phyloP scores from a whole-genome alignment of 257 asterid genomes.

The Eustoma russellianum region DNA sequence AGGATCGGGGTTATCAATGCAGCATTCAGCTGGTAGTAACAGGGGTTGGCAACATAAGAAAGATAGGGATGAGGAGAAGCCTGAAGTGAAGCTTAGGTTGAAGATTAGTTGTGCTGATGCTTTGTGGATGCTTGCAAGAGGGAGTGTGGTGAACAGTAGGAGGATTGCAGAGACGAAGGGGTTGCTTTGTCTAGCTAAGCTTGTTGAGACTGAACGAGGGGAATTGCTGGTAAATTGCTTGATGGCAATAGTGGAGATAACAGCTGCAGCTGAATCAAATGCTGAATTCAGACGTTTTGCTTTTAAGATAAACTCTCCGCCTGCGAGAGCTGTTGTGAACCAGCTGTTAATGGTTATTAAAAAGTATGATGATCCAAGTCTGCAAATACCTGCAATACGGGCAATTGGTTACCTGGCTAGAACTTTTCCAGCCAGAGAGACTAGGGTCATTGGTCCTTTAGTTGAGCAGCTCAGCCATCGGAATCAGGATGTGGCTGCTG shows the following conservation, averaged over 20 bases:
- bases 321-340: conserved; percentile 79
- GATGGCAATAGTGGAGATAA: conserved; percentile 71
- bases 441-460: conserved; percentile 45
- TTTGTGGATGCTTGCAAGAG: conserved; percentile 69
- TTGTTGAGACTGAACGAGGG: conserved; percentile 52
- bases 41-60: conserved; percentile 36
- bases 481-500: conserved; percentile 45
- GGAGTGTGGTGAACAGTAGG: conserved; percentile 50
- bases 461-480: conserved; percentile 49
- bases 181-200: conserved; percentile 71
- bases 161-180: conserved; percentile 74
- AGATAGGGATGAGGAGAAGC: conserved; percentile 58
- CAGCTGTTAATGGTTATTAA: conserved; percentile 59
- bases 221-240: conserved; percentile 56
- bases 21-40: conserved; percentile 40
- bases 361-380: conserved; percentile 24
- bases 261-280: conserved; percentile 60
- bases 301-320: conserved; percentile 67
- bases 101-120: conserved; percentile 66
- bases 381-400: conserved; percentile 41
- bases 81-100: conserved; percentile 48
- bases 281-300: conserved; percentile 62
- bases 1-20: conserved; percentile 36
- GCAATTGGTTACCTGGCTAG: conserved; percentile 64
- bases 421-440: conserved; percentile 74